Evolutionary conservation across 768 basidiomycete species (phyloP).

Genomic region (Dentipellis fragilis): DNA sequence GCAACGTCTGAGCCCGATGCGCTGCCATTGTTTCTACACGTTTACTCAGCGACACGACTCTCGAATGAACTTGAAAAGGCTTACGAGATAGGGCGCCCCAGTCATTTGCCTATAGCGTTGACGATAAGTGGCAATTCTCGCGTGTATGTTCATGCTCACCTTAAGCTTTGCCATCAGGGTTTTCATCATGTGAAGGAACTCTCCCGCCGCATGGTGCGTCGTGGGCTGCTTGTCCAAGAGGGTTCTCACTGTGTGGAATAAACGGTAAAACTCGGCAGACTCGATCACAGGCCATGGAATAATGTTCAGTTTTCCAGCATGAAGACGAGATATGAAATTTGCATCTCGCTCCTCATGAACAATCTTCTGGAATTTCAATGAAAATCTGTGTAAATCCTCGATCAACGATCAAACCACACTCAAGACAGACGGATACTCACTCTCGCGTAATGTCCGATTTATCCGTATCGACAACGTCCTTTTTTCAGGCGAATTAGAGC

Average conservation of each 20-base stretch:
- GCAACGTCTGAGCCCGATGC: conserved; percentile 30
- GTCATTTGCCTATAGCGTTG: conserved; percentile 38
- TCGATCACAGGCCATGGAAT: conserved; percentile 64
- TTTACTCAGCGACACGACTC: neutral
- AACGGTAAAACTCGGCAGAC: conserved; percentile 45
- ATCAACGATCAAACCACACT: neutral
- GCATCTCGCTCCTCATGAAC: conserved; percentile 49
- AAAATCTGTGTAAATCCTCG: conserved; percentile 29
- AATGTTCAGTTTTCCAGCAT: conserved; percentile 43
- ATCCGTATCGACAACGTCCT: conserved; percentile 60
- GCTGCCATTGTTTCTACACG: conserved; percentile 35
- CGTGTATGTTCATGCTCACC: conserved; percentile 21
- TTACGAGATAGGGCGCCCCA: conserved; percentile 57
- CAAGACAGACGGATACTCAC: conserved; percentile 23
- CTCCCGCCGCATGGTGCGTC: conserved; percentile 40
- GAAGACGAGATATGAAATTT: conserved; percentile 56
- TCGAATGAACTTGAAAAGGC: conserved; percentile 11
- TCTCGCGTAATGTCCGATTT: conserved; percentile 47
- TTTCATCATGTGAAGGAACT: conserved; percentile 49
- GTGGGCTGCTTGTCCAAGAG: conserved; percentile 36
- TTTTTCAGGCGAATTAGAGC: neutral
- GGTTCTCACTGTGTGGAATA: conserved; percentile 40
- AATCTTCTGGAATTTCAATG: conserved; percentile 47
- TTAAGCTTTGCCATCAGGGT: conserved; percentile 61
- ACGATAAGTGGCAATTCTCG: neutral